Evolutionary conservation across 2,329 filamentous ascomycete species (phyloP).

Genomic region (Tolypocladium paradoxum): DNA sequence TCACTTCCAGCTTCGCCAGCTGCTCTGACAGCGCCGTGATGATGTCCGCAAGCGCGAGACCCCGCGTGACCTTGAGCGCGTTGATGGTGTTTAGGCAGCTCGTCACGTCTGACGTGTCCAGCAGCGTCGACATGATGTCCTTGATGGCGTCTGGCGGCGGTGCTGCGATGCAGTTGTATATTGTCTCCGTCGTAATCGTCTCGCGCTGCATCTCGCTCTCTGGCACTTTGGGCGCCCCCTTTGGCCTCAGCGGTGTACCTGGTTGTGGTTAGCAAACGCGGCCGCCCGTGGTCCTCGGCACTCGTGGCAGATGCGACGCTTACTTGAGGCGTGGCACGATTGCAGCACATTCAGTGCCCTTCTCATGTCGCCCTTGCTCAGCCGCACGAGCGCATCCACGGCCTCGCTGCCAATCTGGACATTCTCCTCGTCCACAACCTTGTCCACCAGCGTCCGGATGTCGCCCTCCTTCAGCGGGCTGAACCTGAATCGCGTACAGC

Average conservation of each 20-base stretch:
- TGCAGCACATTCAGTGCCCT: constrained; percentile 90
- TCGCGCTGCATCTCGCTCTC: constrained; percentile 64
- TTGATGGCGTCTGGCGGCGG: constrained; percentile 83
- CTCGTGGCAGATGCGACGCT: constrained; percentile 19
- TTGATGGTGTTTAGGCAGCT: constrained; percentile 83
- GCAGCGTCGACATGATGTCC: constrained; percentile 72
- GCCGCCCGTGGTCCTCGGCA: background rate
- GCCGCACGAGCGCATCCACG: constrained; percentile 67
- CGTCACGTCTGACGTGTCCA: constrained; percentile 78
- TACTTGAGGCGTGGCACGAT: constrained; percentile 89
- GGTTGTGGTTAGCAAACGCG: constrained; percentile 3
- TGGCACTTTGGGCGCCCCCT: constrained; percentile 46
- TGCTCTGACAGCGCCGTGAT: constrained; percentile 79
- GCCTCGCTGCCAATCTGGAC: constrained; percentile 77
- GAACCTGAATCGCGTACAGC: constrained; percentile 92
- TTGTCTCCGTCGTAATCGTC: constrained; percentile 75
- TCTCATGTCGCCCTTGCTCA: constrained; percentile 95
- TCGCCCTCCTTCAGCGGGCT: constrained; percentile 84
- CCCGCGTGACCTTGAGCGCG: constrained; percentile 73
- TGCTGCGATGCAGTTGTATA: constrained; percentile 95
- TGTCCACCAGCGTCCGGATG: constrained; percentile 75
- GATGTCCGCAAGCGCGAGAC: constrained; percentile 87
- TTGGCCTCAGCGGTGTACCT: constrained; percentile 58
- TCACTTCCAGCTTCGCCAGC: constrained; percentile 71
- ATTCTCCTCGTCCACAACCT: constrained; percentile 77